phyloP scores from a whole-genome alignment of 140 eudicot genomes.

The Erigeron philadelphicus region DNA sequence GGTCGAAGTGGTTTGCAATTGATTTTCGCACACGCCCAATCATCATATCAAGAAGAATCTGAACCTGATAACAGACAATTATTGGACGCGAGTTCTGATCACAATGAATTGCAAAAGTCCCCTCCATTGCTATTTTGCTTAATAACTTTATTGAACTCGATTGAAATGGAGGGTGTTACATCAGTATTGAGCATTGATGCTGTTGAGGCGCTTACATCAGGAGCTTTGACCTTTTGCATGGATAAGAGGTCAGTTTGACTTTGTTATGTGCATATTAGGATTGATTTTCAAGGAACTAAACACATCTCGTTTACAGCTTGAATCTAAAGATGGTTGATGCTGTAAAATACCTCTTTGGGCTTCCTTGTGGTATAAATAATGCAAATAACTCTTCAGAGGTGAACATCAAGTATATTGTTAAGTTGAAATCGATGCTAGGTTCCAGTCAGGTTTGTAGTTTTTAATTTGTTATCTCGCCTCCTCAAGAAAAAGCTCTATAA shows the following conservation, averaged over 20 bases:
- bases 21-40: constrained; percentile 28
- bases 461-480: background rate
- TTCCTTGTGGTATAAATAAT: constrained; percentile 38
- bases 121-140: constrained; percentile 69
- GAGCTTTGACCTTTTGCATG: constrained; percentile 67
- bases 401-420: constrained; percentile 47
- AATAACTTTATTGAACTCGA: constrained; percentile 48
- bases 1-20: constrained; percentile 64
- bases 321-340: constrained; percentile 59
- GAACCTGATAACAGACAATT: constrained; percentile 39
- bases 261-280: constrained; percentile 4
- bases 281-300: background rate
- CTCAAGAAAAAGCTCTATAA: background rate
- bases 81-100: constrained; percentile 25
- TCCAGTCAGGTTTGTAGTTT: constrained; percentile 49
- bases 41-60: constrained; percentile 34
- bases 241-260: constrained; percentile 56
- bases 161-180: constrained; percentile 49
- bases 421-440: constrained; percentile 38
- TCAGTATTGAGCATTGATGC: constrained; percentile 47
- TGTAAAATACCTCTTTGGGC: constrained; percentile 70
- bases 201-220: constrained; percentile 46
- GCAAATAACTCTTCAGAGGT: constrained; percentile 37
- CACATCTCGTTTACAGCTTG: constrained; percentile 37
- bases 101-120: constrained; percentile 46